Evolutionary conservation across 805 yeast genomes (phyloP).

Genomic region (Ogataea henricii): DNA sequence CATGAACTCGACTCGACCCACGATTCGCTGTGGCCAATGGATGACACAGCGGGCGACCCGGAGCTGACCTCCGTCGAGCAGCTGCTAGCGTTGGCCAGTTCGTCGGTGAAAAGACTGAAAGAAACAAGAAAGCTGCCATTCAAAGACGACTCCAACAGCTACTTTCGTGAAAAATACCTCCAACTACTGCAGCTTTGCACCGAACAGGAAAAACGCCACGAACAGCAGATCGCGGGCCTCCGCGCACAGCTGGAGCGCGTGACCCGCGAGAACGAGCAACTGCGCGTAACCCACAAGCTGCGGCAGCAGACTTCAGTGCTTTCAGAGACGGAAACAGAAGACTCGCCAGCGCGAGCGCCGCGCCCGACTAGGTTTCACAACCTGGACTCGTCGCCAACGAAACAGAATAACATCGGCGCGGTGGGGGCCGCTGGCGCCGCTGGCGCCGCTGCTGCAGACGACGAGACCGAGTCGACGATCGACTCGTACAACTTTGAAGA

Average conservation of each 20-base stretch:
- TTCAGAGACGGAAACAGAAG: slow-evolving; percentile 22
- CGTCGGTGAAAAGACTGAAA: neutral
- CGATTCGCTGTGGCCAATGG: no score
- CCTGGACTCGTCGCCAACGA: slow-evolving; percentile 6
- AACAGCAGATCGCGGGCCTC: neutral
- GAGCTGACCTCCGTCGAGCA: neutral
- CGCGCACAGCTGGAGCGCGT: neutral
- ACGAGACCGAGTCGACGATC: slow-evolving; percentile 3
- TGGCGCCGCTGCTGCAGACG: neutral
- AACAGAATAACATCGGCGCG: neutral
- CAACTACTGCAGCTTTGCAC: neutral
- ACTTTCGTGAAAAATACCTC: neutral
- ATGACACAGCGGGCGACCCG: no score
- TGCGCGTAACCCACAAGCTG: neutral
- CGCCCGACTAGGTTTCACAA: neutral
- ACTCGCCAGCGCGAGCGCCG: slow-evolving; percentile 7
- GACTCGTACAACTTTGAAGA: slow-evolving; percentile 9
- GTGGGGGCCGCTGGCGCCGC: neutral
- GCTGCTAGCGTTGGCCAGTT: neutral
- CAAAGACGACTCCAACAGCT: neutral
- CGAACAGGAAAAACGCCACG: neutral
- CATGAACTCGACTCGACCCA: neutral
- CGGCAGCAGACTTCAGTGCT: slow-evolving; percentile 3
- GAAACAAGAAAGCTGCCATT: neutral
- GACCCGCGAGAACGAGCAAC: slow-evolving; percentile 6